Evolutionary conservation across 345 rosid species (phyloP).

Genomic region (Streptanthus diversifolius): DNA sequence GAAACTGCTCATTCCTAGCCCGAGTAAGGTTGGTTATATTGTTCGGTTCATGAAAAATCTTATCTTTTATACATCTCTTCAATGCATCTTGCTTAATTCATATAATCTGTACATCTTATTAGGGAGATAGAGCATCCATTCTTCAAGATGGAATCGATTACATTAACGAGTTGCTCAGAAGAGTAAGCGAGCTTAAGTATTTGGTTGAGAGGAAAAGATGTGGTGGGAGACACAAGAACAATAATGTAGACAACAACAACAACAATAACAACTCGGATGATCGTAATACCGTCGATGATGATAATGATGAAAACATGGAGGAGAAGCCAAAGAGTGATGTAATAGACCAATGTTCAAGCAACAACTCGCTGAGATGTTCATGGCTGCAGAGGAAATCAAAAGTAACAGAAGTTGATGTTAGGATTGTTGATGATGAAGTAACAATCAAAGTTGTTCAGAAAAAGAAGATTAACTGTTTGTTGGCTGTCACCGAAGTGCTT

Average conservation of each 20-base stretch:
- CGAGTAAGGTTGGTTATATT: slow-evolving; percentile 50
- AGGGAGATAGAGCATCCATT: slow-evolving; percentile 81
- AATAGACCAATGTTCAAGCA: slow-evolving; percentile 46
- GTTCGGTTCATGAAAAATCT: neutral
- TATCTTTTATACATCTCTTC: neutral
- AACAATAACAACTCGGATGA: slow-evolving; percentile 7
- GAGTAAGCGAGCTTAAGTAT: slow-evolving; percentile 66
- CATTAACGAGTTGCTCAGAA: slow-evolving; percentile 66
- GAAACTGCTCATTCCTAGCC: slow-evolving; percentile 63
- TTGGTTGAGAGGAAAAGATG: slow-evolving; percentile 76
- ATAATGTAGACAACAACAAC: slow-evolving; percentile 44
- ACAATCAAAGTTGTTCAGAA: slow-evolving; percentile 77
- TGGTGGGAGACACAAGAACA: slow-evolving; percentile 45
- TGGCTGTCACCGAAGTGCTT: slow-evolving; percentile 64
- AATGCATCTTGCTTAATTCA: neutral
- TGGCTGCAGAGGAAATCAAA: slow-evolving; percentile 90
- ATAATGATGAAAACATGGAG: slow-evolving; percentile 43
- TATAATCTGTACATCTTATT: neutral
- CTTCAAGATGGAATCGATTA: slow-evolving; percentile 78
- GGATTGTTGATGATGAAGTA: slow-evolving; percentile 78
- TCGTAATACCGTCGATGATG: slow-evolving; percentile 16
- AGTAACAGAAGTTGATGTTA: slow-evolving; percentile 81
- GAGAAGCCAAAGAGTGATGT: slow-evolving; percentile 41
- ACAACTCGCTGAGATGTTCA: slow-evolving; percentile 64
- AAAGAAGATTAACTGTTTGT: slow-evolving; percentile 77